A percentile compares a stretch with the other conserved stretches of the same genome.
These are phyloP conservation scores for Tubosaeta sp. DNA, from an alignment of 768 basidiomycete species.

Conservation along the genomic window DNA sequence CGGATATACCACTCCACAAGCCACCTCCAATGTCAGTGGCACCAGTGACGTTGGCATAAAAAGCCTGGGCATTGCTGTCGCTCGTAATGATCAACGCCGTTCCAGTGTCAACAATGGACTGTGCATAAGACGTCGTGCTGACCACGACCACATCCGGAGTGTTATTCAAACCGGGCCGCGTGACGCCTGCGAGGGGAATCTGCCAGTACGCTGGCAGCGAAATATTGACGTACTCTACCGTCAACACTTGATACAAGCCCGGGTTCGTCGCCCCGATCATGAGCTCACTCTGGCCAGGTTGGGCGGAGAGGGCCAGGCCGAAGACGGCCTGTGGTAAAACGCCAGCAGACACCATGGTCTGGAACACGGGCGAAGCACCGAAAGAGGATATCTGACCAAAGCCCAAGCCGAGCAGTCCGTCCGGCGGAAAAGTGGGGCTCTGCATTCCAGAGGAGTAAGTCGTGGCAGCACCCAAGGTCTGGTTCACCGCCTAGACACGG, in stretches of 20 bases:
- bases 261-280: constrained; percentile 52
- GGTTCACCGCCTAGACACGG: constrained; percentile 30
- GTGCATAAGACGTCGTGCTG: constrained; percentile 16
- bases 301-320: constrained; percentile 43
- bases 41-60: constrained; percentile 31
- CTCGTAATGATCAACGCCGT: constrained; percentile 28
- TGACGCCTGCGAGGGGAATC: constrained; percentile 29
- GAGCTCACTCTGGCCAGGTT: constrained; percentile 43
- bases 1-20: constrained; percentile 33
- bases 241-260: constrained; percentile 39
- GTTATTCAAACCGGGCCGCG: constrained; percentile 18
- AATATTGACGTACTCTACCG: constrained; percentile 36
- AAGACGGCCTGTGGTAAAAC: constrained; percentile 37
- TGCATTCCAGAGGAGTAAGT: constrained; percentile 33
- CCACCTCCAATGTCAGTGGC: constrained; percentile 26
- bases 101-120: constrained; percentile 36
- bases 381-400: constrained; percentile 38
- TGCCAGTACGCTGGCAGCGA: constrained; percentile 37
- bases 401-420: constrained; percentile 43
- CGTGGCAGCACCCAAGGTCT: constrained; percentile 43
- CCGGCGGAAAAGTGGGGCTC: constrained; percentile 25
- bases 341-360: constrained; percentile 40
- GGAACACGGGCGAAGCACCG: constrained; percentile 37
- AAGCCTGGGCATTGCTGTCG: constrained; percentile 20
- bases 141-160: constrained; percentile 22